Conservation (phyloP, 2,329 filamentous ascomycete species). For the Colletotrichum destructivum region DNA sequence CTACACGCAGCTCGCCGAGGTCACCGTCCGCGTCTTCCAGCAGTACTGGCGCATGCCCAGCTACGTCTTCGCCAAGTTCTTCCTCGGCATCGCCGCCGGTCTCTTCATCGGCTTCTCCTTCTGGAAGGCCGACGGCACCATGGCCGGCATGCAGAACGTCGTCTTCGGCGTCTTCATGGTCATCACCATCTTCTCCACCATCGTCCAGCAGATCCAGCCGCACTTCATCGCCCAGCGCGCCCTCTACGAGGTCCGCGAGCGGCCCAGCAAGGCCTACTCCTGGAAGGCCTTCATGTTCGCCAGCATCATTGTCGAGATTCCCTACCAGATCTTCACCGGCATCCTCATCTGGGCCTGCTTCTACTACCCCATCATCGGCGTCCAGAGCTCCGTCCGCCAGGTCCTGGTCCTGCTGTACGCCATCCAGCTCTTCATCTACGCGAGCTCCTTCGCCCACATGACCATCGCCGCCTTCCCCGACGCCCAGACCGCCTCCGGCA, state of each 20-base stretch:
- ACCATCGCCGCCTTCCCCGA: conserved; percentile 79
- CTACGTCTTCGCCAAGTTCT: conserved; percentile 82
- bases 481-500: conserved; percentile 76
- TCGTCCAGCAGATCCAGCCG: conserved; percentile 82
- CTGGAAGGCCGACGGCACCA: conserved; percentile 67
- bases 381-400: conserved; percentile 68
- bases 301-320: conserved; percentile 81
- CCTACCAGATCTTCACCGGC: conserved; percentile 77
- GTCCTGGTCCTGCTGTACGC: conserved; percentile 76
- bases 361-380: conserved; percentile 75
- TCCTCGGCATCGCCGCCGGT: conserved; percentile 71
- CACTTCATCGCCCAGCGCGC: conserved; percentile 81
- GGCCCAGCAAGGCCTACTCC: conserved; percentile 81
- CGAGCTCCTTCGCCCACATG: conserved; percentile 81
- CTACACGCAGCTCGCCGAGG: conserved; percentile 73
- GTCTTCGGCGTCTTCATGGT: conserved; percentile 84
- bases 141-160: conserved; percentile 81
- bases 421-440: conserved; percentile 79
- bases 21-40: conserved; percentile 79
- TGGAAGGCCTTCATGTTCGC: conserved; percentile 82
- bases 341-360: conserved; percentile 76
- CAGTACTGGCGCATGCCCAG: conserved; percentile 87
- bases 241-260: conserved; percentile 84
- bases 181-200: conserved; percentile 79
- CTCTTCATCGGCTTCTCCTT: conserved; percentile 86